phyloP scores from a whole-genome alignment of 2,329 filamentous ascomycete genomes.

The Cladophialophora chaetospira region DNA sequence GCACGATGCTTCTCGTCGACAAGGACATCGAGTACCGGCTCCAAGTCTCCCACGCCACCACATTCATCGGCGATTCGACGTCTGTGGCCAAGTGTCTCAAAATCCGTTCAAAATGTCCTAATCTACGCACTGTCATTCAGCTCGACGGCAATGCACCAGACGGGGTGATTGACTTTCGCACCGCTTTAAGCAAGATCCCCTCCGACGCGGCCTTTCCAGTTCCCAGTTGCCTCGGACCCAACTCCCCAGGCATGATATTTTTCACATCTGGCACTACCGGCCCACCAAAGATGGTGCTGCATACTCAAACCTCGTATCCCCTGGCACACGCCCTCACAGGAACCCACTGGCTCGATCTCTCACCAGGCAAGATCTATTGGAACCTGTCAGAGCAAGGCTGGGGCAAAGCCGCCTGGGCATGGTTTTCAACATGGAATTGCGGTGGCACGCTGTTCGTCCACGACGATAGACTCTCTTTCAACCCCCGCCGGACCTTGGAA shows the following conservation, averaged over 20 bases:
- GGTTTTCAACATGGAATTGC: slow-evolving; percentile 45
- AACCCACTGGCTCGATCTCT: slow-evolving; percentile 42
- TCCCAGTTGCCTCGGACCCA: slow-evolving; percentile 30
- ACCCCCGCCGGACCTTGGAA: slow-evolving; percentile 36
- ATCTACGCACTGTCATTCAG: slow-evolving; percentile 40
- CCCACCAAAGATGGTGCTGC: slow-evolving; percentile 46
- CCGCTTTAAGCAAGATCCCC: slow-evolving; percentile 34
- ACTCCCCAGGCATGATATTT: slow-evolving; percentile 41
- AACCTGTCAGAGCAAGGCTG: slow-evolving; percentile 47
- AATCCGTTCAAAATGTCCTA: slow-evolving; percentile 37
- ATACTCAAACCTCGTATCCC: slow-evolving; percentile 46
- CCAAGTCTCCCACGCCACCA: slow-evolving; percentile 38
- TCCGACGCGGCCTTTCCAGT: slow-evolving; percentile 25
- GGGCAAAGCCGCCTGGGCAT: slow-evolving; percentile 47
- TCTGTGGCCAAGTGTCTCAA: slow-evolving; percentile 40
- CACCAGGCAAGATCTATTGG: slow-evolving; percentile 43
- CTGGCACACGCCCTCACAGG: slow-evolving; percentile 44
- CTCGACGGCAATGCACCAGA: slow-evolving; percentile 15
- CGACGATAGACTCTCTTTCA: slow-evolving; percentile 42
- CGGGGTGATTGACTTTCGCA: slow-evolving; percentile 35
- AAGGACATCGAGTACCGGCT: slow-evolving; percentile 45
- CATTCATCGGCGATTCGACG: slow-evolving; percentile 43
- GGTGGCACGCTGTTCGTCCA: slow-evolving; percentile 46
- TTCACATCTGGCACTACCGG: slow-evolving; percentile 47
- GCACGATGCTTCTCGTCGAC: slow-evolving; percentile 42